Evolutionary conservation across 768 basidiomycete genomes (phyloP).

Genomic region (Ephemerocybe angulata): DNA sequence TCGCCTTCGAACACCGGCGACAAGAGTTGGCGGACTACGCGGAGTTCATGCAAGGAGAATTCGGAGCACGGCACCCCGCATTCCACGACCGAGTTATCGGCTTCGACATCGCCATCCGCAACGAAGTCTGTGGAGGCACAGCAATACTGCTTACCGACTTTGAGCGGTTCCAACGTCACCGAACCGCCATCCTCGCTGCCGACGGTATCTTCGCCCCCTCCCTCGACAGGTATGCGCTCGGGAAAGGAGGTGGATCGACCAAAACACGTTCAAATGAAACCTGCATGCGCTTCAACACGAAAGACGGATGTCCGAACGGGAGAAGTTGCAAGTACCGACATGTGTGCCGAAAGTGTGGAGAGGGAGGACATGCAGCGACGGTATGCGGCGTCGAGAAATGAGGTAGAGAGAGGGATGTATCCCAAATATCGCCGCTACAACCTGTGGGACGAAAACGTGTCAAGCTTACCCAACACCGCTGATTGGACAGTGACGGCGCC

Average conservation of each 20-base stretch:
- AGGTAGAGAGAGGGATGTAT: background rate
- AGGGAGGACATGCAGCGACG: background rate
- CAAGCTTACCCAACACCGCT: background rate
- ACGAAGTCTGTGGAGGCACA: slow-evolving; percentile 16
- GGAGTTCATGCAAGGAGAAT: slow-evolving; percentile 21
- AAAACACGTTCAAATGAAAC: background rate
- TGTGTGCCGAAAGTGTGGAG: background rate
- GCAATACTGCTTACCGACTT: slow-evolving; percentile 20
- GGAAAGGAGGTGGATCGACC: background rate
- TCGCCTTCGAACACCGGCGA: slow-evolving; percentile 23
- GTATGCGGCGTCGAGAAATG: background rate
- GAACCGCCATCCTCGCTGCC: slow-evolving; percentile 10
- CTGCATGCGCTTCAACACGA: background rate
- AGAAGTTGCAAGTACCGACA: background rate
- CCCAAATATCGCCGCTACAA: background rate
- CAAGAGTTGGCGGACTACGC: slow-evolving; percentile 24
- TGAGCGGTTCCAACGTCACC: slow-evolving; percentile 1
- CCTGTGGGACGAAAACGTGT: background rate
- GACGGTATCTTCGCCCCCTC: slow-evolving; percentile 1
- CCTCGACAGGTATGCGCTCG: background rate
- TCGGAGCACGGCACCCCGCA: slow-evolving; percentile 9
- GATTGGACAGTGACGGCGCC: background rate
- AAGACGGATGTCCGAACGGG: background rate
- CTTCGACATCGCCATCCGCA: slow-evolving; percentile 30
- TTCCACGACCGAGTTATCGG: slow-evolving; percentile 23